Percentiles rank a stretch among this genome's conserved stretches.
These are phyloP conservation scores for Trametes elegans DNA, from an alignment of 768 basidiomycete genomes.

Conservation along the genomic window DNA sequence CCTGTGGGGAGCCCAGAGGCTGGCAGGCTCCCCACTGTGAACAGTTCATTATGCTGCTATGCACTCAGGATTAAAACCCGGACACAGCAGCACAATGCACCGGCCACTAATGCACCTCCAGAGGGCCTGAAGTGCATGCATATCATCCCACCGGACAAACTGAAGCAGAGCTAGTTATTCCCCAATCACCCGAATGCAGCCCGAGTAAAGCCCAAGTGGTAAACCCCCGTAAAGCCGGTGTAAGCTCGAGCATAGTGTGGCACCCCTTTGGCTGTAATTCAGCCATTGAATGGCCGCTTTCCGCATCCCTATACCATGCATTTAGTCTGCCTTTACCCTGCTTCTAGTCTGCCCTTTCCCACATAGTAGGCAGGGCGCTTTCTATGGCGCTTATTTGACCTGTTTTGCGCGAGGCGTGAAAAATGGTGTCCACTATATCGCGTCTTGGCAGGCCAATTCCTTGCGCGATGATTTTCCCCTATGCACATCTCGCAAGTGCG, in stretches of 20 bases:
- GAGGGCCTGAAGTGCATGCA: background rate
- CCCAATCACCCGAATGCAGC: background rate
- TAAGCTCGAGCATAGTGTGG: no score
- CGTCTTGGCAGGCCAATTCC: conserved; percentile 6
- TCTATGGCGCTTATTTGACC: conserved; percentile 26
- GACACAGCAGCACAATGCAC: background rate
- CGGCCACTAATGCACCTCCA: background rate
- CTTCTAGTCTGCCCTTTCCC: conserved; percentile 21
- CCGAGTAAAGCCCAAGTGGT: conserved; percentile 4
- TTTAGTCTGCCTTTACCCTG: conserved; percentile 9
- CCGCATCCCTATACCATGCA: no score
- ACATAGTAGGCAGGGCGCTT: conserved; percentile 26
- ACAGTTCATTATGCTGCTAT: background rate
- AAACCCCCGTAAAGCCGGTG: background rate
- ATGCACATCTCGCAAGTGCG: background rate
- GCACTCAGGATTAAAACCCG: background rate
- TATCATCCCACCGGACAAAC: background rate
- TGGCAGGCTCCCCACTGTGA: background rate
- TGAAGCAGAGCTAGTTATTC: background rate
- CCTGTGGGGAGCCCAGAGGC: background rate
- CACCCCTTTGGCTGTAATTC: no score
- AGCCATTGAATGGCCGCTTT: no score
- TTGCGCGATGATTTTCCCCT: background rate
- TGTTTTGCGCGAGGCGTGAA: conserved; percentile 23
- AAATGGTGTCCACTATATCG: conserved; percentile 30